Evolutionary conservation across 768 basidiomycete species (phyloP).

Genomic region (Boletales sp.): DNA sequence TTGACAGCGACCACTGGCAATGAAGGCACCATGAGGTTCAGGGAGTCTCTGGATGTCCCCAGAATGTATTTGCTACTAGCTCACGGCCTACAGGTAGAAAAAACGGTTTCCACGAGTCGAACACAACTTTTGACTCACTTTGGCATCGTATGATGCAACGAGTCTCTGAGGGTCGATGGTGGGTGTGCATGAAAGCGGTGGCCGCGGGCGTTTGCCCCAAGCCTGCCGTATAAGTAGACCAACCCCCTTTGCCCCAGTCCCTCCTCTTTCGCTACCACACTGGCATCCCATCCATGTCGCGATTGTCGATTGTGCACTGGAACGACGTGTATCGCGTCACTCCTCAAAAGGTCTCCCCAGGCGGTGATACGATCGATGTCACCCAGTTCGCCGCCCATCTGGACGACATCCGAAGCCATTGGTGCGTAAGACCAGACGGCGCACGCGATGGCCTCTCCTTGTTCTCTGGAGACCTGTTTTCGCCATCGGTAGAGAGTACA

Average conservation of each 20-base stretch:
- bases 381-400: constrained; percentile 77
- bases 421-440: constrained; percentile 48
- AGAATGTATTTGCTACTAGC: too few relatives aligned
- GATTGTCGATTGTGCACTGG: constrained; percentile 58
- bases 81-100: too few relatives aligned
- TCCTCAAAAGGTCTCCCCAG: constrained; percentile 60
- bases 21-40: too few relatives aligned
- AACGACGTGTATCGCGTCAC: constrained; percentile 83
- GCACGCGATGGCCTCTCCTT: constrained; percentile 69
- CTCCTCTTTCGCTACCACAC: neutral
- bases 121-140: too few relatives aligned
- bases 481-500: constrained; percentile 82
- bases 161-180: too few relatives aligned
- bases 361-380: constrained; percentile 72
- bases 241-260: neutral
- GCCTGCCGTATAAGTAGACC: constrained; percentile 2
- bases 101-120: too few relatives aligned
- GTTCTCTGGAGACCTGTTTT: constrained; percentile 89
- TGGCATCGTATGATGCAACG: too few relatives aligned
- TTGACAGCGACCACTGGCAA: too few relatives aligned
- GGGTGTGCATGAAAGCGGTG: too few relatives aligned
- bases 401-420: constrained; percentile 55
- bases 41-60: too few relatives aligned
- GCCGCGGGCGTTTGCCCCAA: neutral
- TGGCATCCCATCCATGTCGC: constrained; percentile 26